Conservation (phyloP, 495 filamentous ascomycete genomes). For the Lophiotrema nucula region DNA sequence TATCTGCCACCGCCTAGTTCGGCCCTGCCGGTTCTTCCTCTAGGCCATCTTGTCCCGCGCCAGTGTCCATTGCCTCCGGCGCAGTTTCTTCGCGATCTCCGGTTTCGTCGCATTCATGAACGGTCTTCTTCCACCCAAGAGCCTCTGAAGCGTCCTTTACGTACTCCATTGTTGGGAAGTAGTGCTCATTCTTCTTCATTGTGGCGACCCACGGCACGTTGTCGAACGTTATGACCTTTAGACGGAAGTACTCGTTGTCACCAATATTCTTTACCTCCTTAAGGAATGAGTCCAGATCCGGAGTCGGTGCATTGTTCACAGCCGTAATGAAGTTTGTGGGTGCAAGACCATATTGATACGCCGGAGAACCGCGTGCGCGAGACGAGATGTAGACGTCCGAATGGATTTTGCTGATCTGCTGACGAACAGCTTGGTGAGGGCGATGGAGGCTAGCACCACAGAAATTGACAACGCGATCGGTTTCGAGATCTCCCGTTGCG, state of each 20-base stretch:
- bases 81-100: slow-evolving; percentile 24
- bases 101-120: slow-evolving; percentile 34
- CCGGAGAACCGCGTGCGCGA: slow-evolving; percentile 67
- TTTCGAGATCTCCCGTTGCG: slow-evolving; percentile 86
- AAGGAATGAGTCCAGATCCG: slow-evolving; percentile 76
- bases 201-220: slow-evolving; percentile 97
- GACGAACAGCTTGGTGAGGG: slow-evolving; percentile 92
- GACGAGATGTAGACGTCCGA: slow-evolving; percentile 94
- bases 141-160: slow-evolving; percentile 40
- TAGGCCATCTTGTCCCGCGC: background rate
- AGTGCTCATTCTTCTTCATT: slow-evolving; percentile 99
- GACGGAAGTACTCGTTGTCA: slow-evolving; percentile 95
- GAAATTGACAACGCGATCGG: slow-evolving; percentile 85
- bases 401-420: slow-evolving; percentile 96
- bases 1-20: background rate
- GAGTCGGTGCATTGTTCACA: slow-evolving; percentile 84
- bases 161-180: slow-evolving; percentile 53
- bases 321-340: slow-evolving; percentile 97
- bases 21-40: background rate
- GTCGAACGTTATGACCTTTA: slow-evolving; percentile 93
- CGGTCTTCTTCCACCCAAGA: slow-evolving; percentile 32
- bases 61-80: slow-evolving; percentile 24
- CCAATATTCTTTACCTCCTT: slow-evolving; percentile 78
- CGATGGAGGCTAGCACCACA: slow-evolving; percentile 91
- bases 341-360: slow-evolving; percentile 80